phyloP scores from a whole-genome alignment of 805 yeast genomes.

The Maudiozyma serrabonitensis region DNA sequence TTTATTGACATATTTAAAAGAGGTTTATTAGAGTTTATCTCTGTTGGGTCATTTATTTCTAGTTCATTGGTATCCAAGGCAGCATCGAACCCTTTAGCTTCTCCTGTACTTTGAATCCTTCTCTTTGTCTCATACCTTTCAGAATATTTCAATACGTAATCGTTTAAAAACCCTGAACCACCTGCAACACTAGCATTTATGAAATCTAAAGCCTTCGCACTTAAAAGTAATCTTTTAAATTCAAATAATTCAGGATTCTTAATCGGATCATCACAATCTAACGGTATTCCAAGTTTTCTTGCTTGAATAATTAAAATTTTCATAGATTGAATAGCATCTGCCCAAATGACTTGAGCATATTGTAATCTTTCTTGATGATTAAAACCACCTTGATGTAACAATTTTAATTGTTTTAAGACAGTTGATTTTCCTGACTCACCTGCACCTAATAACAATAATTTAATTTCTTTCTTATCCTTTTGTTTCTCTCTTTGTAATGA shows the following conservation, averaged over 20 bases:
- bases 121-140: conserved; percentile 45
- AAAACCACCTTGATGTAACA: conserved; percentile 81
- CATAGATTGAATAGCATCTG: conserved; percentile 81
- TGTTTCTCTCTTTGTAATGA: conserved; percentile 43
- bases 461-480: conserved; percentile 49
- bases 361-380: conserved; percentile 66
- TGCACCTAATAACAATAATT: conserved; percentile 75
- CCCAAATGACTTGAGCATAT: conserved; percentile 86
- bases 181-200: conserved; percentile 62
- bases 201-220: conserved; percentile 49
- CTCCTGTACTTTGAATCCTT: conserved; percentile 46
- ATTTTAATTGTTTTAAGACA: conserved; percentile 77
- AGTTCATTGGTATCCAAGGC: background rate
- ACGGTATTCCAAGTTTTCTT: conserved; percentile 47
- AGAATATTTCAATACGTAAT: conserved; percentile 53
- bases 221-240: conserved; percentile 42
- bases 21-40: background rate
- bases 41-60: background rate
- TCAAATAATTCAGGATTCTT: conserved; percentile 34
- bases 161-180: conserved; percentile 50
- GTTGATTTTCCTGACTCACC: conserved; percentile 95
- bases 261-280: conserved; percentile 53
- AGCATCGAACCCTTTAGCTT: conserved; percentile 28
- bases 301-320: conserved; percentile 69
- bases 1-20: conserved; percentile 2